Percentiles rank a stretch among this genome's conserved stretches.
These are phyloP conservation scores for Kernera saxatilis DNA, from an alignment of 345 rosid species.

Conservation along the genomic window DNA sequence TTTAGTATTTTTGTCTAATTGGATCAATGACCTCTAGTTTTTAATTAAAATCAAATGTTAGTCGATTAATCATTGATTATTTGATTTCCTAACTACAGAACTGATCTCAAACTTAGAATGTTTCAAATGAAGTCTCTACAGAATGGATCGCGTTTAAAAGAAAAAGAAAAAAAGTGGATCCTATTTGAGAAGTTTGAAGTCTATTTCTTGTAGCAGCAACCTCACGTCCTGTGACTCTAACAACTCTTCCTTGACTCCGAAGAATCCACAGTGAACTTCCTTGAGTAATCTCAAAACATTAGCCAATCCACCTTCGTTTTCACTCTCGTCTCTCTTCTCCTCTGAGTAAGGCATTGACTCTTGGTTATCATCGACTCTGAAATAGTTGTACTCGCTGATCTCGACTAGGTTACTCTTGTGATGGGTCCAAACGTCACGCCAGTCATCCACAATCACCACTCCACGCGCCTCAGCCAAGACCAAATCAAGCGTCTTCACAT, in stretches of 20 bases:
- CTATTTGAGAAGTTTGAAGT: background rate
- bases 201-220: background rate
- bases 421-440: background rate
- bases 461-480: background rate
- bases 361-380: slow-evolving; percentile 34
- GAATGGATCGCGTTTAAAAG: too few relatives aligned
- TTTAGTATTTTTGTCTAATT: too few relatives aligned
- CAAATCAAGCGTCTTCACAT: background rate
- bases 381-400: slow-evolving; percentile 40
- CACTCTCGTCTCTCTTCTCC: slow-evolving; percentile 43
- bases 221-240: slow-evolving; percentile 2
- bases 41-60: too few relatives aligned
- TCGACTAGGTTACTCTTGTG: background rate
- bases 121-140: too few relatives aligned
- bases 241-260: background rate
- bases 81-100: too few relatives aligned
- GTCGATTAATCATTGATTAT: too few relatives aligned
- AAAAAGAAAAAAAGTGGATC: too few relatives aligned
- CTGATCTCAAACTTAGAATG: too few relatives aligned
- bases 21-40: too few relatives aligned
- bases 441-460: background rate
- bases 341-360: slow-evolving; percentile 31
- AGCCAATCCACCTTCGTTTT: slow-evolving; percentile 27
- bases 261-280: background rate
- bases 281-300: slow-evolving; percentile 32